Conservation (phyloP, 495 filamentous ascomycete genomes). For the Parmelia sp. region DNA sequence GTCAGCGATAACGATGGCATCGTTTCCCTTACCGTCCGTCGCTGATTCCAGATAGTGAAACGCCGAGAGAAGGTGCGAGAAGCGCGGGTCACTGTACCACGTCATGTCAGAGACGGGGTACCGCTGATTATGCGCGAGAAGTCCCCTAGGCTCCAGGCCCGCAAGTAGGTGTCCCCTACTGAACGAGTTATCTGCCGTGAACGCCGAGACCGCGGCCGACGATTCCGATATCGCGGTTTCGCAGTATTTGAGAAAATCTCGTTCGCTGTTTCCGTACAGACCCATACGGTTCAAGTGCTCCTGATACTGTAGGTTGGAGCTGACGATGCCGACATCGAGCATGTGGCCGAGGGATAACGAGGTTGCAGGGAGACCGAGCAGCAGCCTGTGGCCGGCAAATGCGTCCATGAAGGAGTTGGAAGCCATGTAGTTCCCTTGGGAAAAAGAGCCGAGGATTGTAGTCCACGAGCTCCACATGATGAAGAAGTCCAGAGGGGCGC, state of each 20-base stretch:
- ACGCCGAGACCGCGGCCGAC: constrained; percentile 26
- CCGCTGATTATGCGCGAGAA: constrained; percentile 20
- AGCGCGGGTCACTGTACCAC: constrained; percentile 24
- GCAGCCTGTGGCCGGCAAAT: too few species aligned
- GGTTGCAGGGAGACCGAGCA: too few species aligned
- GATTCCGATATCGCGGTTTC: neutral
- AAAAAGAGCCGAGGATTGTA: too few species aligned
- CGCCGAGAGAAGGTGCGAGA: neutral
- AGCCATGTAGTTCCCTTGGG: too few species aligned
- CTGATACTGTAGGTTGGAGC: too few species aligned
- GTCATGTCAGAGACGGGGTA: constrained; percentile 26
- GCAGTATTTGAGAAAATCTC: constrained; percentile 11
- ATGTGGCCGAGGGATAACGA: too few species aligned
- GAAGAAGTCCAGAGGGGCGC: too few species aligned
- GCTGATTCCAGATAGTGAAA: neutral
- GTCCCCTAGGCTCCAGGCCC: constrained; percentile 23
- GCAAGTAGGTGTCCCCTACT: constrained; percentile 25
- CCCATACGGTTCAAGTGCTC: too few species aligned
- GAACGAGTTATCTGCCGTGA: neutral
- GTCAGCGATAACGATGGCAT: neutral
- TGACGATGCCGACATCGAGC: too few species aligned
- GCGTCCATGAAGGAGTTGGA: too few species aligned
- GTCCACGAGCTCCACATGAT: too few species aligned
- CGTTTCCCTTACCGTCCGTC: too few species aligned
- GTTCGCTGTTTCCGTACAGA: constrained; percentile 11